Evolutionary conservation across 139 green algal genomes (phyloP).

Genomic region (Coelastrella sp.): DNA sequence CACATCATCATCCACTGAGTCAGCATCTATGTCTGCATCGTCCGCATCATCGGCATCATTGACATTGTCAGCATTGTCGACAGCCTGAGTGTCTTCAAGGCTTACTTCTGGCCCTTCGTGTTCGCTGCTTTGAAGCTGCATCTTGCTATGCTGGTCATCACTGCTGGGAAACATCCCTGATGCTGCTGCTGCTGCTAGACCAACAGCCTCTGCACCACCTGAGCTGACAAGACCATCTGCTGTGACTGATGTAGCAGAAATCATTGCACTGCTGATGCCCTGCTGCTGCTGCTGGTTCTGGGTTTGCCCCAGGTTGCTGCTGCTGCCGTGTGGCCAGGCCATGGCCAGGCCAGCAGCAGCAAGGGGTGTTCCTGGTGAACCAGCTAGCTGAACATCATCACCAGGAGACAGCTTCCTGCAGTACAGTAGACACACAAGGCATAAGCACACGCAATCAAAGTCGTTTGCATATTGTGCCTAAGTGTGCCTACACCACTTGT

Average conservation of each 20-base stretch:
- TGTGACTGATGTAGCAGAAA: not conserved
- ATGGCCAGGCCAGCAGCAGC: conserved; percentile 36
- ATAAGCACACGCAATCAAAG: not conserved
- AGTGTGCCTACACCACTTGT: not conserved
- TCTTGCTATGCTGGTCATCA: not conserved
- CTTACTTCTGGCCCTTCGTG: not conserved
- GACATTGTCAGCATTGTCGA: not conserved
- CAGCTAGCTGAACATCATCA: not conserved
- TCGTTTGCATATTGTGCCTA: not conserved
- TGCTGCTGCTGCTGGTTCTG: not conserved
- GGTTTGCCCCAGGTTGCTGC: not conserved
- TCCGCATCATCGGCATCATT: not conserved
- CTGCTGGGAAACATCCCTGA: not conserved
- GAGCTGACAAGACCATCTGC: not conserved
- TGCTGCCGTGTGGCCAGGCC: not conserved
- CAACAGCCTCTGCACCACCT: not conserved
- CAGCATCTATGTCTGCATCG: not conserved
- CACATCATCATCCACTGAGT: not conserved
- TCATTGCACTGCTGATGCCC: not conserved
- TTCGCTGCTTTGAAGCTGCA: not conserved
- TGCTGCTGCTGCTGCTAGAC: not conserved
- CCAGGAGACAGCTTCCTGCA: conserved; percentile 16
- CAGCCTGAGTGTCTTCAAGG: not conserved
- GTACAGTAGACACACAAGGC: not conserved
- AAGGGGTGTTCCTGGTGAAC: not conserved